phyloP scores from a whole-genome alignment of 2,329 filamentous ascomycete species.

The Neonectria hederae region DNA sequence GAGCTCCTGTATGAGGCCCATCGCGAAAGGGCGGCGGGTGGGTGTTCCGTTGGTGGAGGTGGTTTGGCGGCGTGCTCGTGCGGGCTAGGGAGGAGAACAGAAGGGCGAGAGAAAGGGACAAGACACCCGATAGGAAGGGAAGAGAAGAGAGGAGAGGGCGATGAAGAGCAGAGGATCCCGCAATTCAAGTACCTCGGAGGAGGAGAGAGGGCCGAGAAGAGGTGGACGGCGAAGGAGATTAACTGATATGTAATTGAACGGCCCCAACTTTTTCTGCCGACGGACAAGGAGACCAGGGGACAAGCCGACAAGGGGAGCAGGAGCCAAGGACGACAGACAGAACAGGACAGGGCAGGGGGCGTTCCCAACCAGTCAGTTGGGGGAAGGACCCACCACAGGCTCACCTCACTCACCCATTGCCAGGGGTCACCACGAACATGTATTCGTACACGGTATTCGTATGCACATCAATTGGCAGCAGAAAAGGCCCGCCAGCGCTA shows the following conservation, averaged over 20 bases:
- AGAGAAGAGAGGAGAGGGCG: not conserved
- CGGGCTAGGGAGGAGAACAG: not conserved
- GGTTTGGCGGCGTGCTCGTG: not conserved
- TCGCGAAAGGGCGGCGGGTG: conserved; percentile 43
- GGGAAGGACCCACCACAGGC: conserved; percentile 1
- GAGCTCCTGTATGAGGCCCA: conserved; percentile 66
- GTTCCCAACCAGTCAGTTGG: conserved; percentile 6
- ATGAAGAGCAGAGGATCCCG: conserved; percentile 22
- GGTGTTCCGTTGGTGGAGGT: conserved; percentile 7
- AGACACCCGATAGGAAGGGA: not conserved
- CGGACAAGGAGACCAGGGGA: conserved; percentile 23
- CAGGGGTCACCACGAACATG: not conserved
- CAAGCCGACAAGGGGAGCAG: conserved; percentile 23
- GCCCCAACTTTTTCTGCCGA: conserved; percentile 38
- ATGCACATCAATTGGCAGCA: not conserved
- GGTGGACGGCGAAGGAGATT: conserved; percentile 42
- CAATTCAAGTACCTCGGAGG: conserved; percentile 28
- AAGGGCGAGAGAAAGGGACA: not conserved
- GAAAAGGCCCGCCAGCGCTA: not conserved
- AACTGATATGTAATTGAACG: conserved; percentile 45
- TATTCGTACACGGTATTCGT: not conserved
- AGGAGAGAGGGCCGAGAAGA: conserved; percentile 22
- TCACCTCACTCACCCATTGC: not conserved
- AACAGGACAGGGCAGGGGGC: not conserved
- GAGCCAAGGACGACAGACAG: not conserved